Conservation (phyloP, 1,139 yeast species). For the Yamadazyma membranifaciens region DNA sequence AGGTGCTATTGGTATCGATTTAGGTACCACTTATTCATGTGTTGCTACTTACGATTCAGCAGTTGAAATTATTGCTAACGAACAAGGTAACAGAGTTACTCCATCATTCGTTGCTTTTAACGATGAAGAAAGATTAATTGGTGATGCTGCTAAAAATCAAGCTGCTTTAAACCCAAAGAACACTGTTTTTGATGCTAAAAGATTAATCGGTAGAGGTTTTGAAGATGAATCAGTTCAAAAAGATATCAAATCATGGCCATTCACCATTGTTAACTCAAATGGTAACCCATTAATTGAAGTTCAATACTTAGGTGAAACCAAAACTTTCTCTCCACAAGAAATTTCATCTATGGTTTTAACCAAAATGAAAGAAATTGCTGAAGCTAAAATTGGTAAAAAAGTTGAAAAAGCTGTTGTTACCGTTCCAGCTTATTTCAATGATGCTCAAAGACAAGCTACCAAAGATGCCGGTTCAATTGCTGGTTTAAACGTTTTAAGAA, state of each 20-base stretch:
- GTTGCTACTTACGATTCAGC: conserved; percentile 79
- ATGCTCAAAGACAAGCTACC: conserved; percentile 52
- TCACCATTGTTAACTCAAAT: conserved; percentile 55
- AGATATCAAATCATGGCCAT: conserved; percentile 46
- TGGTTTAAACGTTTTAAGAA: conserved; percentile 49
- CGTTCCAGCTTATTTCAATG: conserved; percentile 51
- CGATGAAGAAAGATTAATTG: conserved; percentile 94
- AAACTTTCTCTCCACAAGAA: conserved; percentile 96
- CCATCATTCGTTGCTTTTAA: conserved; percentile 98
- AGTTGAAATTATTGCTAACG: conserved; percentile 61
- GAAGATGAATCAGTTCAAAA: conserved; percentile 42
- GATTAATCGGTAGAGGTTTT: conserved; percentile 61
- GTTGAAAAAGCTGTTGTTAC: conserved; percentile 50
- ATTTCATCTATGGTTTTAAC: conserved; percentile 93
- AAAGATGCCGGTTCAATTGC: conserved; percentile 52
- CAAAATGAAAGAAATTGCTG: conserved; percentile 54
- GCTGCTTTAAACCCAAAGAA: conserved; percentile 96
- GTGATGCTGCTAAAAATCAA: conserved; percentile 99
- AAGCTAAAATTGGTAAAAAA: conserved; percentile 39
- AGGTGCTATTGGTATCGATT: conserved; percentile 90
- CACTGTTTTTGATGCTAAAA: conserved; percentile 97
- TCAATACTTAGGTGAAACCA: conserved; percentile 90
- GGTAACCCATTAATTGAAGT: conserved; percentile 93
- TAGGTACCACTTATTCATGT: conserved; percentile 85
- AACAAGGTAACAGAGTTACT: conserved; percentile 71